phyloP scores from a whole-genome alignment of 495 filamentous ascomycete genomes.

The Hyphodiscus hymeniophilus region DNA sequence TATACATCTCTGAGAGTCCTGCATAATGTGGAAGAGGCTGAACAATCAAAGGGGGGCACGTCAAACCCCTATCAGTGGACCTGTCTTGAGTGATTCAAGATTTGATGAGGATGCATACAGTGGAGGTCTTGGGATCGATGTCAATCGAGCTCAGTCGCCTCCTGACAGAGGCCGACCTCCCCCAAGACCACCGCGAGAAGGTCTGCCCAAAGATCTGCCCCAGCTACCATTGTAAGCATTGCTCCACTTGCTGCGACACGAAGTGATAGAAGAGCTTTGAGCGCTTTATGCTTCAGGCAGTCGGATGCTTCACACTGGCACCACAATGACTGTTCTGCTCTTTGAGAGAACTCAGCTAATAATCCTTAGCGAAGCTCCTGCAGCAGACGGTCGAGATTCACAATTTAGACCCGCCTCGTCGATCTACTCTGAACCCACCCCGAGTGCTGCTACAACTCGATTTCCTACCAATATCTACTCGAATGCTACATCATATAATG shows the following conservation, averaged over 20 bases:
- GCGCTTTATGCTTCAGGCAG: too few relatives aligned
- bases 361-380: constrained; percentile 3
- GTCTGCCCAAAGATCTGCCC: constrained; percentile 6
- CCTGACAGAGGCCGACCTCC: constrained; percentile 2
- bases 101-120: constrained; percentile 10
- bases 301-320: constrained; percentile 1
- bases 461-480: constrained; percentile 12
- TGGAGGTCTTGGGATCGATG: constrained; percentile 3
- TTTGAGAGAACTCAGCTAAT: constrained; percentile 5
- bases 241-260: background rate
- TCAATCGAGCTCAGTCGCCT: constrained; percentile 4
- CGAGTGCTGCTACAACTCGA: constrained; percentile 4
- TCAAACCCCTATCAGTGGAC: constrained; percentile 5
- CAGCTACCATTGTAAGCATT: constrained; percentile 19
- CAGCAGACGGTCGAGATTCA: constrained; percentile 10
- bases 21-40: constrained; percentile 23
- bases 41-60: constrained; percentile 15
- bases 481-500: constrained; percentile 13
- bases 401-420: constrained; percentile 20
- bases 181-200: constrained; percentile 9
- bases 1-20: constrained; percentile 1
- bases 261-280: too few relatives aligned
- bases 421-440: constrained; percentile 19
- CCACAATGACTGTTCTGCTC: background rate
- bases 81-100: constrained; percentile 3